Percentiles rank a stretch among this genome's conserved stretches.
Conservation (phyloP, 495 filamentous ascomycete genomes). For the Aspergillus bridgeri region DNA sequence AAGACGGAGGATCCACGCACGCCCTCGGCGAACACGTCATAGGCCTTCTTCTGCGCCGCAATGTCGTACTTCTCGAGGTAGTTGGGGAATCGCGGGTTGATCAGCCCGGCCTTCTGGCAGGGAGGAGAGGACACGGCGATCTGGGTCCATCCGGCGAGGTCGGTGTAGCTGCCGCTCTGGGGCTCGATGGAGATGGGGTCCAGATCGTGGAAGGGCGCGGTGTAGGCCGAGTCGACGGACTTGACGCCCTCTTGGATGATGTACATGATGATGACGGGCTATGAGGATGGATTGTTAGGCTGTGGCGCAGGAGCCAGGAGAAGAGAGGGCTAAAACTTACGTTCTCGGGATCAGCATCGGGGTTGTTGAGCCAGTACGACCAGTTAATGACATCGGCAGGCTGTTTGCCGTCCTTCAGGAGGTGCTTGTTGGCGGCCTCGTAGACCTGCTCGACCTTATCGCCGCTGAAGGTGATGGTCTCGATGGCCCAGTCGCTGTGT, state of each 20-base stretch:
- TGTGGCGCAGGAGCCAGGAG: not conserved
- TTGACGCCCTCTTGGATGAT: slow-evolving; percentile 49
- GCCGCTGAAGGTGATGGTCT: slow-evolving; percentile 43
- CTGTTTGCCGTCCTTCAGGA: slow-evolving; percentile 36
- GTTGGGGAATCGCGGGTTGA: slow-evolving; percentile 51
- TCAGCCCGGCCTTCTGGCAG: slow-evolving; percentile 44
- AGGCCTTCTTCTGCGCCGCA: slow-evolving; percentile 38
- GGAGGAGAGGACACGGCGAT: slow-evolving; percentile 32
- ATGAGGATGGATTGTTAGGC: not conserved
- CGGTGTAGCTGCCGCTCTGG: slow-evolving; percentile 38
- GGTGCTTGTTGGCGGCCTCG: slow-evolving; percentile 40
- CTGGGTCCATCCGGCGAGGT: slow-evolving; percentile 42
- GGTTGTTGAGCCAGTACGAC: slow-evolving; percentile 48
- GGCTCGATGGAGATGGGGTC: slow-evolving; percentile 35
- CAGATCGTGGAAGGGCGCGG: slow-evolving; percentile 42
- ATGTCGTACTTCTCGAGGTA: slow-evolving; percentile 44
- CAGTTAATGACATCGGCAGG: slow-evolving; percentile 45
- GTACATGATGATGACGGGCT: slow-evolving; percentile 48
- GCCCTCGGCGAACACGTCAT: slow-evolving; percentile 34
- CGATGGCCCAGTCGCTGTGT: slow-evolving; percentile 39
- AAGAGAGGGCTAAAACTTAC: slow-evolving; percentile 2
- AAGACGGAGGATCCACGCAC: slow-evolving; percentile 28
- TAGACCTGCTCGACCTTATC: slow-evolving; percentile 50
- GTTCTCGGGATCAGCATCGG: slow-evolving; percentile 35
- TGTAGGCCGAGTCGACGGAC: slow-evolving; percentile 38